Base-by-base conservation (phyloP, 148 eudicot species). In the Arctostaphylos glauca region DNA sequence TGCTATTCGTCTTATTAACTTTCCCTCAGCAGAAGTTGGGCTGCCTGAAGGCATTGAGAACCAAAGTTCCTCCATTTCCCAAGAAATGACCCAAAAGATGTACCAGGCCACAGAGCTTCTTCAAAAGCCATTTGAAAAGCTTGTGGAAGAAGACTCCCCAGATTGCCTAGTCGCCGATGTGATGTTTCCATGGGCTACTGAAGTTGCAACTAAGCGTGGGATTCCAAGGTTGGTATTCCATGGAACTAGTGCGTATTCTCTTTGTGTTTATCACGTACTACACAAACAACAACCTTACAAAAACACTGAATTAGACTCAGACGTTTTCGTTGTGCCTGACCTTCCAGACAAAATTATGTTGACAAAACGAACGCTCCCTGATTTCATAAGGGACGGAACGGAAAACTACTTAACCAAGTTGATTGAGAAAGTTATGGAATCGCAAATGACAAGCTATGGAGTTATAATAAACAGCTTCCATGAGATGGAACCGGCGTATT, bases 401-500 rank as follows among this genome's bases (percentile, higher is more conserved):
- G 80, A 46, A 46, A 50, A 2, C 74, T 6, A 62, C 46, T 4
- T 62, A 31, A 50, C 38, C 23, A 18, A 76, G 46, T 2, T 55
- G 14, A 14, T 82, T 2, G 23, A 60, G 52, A 62, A 62, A 31
- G 8, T 52, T 41, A 59, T 46, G 74, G 25, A 76, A 75, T 19
- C 80, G 9, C 80, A 59, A 58, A 0, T 8, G 31, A 59, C 41
- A 49, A 48, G 72, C 58, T 82, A 82, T 25, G 84, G 84, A 50
- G 80, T 62, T 13, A 13, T 75, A 8, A 19, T 82, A 62, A 82
- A 82, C 74, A 76, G 84, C 84, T 82, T 82, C 74, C 80, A 49
- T 19, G 80, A 82, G 80, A 41, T 76, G 60, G 84, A 82, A 82
- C 80, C 84, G 15, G 74, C 84, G 23, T 82, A 82, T 76, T 76